These are phyloP conservation scores for Stygiomarasmius scandens DNA, from an alignment of 1,284 basidiomycete species.

Conservation along the genomic window DNA sequence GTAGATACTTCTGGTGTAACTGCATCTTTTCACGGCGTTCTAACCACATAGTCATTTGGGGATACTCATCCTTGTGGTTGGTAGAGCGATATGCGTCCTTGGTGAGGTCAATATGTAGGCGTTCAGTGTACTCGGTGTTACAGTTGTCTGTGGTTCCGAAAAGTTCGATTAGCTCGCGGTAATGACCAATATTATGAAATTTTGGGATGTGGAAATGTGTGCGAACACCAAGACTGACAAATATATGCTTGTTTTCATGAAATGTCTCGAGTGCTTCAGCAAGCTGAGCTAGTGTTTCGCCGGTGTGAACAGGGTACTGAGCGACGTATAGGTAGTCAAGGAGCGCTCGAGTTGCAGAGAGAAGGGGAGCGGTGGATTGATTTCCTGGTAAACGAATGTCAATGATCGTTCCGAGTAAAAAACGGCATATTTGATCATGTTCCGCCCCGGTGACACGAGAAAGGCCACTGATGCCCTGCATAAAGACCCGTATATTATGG, in stretches of 20 bases:
- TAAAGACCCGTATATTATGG: not conserved
- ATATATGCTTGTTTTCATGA: conserved; percentile 13
- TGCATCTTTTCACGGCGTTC: conserved; percentile 19
- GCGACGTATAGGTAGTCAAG: conserved; percentile 1
- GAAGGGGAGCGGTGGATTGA: not conserved
- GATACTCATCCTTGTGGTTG: not conserved
- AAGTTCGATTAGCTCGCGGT: conserved; percentile 16
- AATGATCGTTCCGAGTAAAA: not conserved
- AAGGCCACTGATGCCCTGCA: not conserved
- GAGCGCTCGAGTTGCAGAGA: not conserved
- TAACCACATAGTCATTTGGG: not conserved
- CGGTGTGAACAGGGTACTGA: conserved; percentile 13
- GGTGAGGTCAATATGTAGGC: no score
- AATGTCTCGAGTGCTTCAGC: conserved; percentile 17
- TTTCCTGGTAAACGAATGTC: not conserved
- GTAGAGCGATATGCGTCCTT: not conserved
- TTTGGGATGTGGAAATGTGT: conserved; percentile 1
- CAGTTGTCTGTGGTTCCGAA: no score
- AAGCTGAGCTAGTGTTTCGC: conserved; percentile 17
- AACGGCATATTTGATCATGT: not conserved
- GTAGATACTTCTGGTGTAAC: conserved; percentile 17
- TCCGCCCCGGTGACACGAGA: not conserved
- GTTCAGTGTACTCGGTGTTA: no score
- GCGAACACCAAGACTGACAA: not conserved
- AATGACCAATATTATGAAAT: conserved; percentile 1